Base-by-base conservation (phyloP, 352 stramenopile species). In the Halophytophthora batemanensis region DNA sequence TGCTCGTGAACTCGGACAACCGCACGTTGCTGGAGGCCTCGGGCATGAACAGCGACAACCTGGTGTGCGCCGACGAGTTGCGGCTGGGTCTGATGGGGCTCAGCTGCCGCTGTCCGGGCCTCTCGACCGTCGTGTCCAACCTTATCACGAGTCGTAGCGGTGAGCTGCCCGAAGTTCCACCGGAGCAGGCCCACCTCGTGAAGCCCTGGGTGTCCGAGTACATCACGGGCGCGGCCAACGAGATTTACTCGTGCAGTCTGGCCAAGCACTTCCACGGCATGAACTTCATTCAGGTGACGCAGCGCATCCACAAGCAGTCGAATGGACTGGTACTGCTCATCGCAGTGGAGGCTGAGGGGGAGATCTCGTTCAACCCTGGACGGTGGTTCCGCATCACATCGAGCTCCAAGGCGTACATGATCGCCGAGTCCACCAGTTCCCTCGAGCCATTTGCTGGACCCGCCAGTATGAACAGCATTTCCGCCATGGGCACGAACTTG, bases 1-100 rank as follows among this genome's bases (percentile, higher is more conserved):
- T 93, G 78, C 67, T 95, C 21, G 75, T 84, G 22, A 90, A 95
- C 48, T 89, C 82, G 8, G 78, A 90, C 35, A 95, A 95, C 50
- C 77, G 77, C 0, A 88, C 66, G 13, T 60, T 93, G 13, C 46
- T 95, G 3, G 84, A 93, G 50, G 84, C 82, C 1, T 84, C 81
- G 0, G 82, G 84, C 1, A 65, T 95, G 45, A 71, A 54, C 38
- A 72, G 74, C 18, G 76, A 90, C 3, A 74, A 93, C 31, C 53
- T 95, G 12, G 82, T 95, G 14, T 95, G 84, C 57, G 75, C 78
- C 0, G 82, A 95, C 33, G 76, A 90, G 40, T 70, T 93, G n/a
- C 74, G 82, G 0, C 64, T 93, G 5, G 84, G 84, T 2, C 66
- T 95, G 19, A 92, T 95, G 84, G 84, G 82, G 10, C 69, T 95